A percentile compares a stretch with the other conserved stretches of the same genome.
Conservation (phyloP, 2,329 filamentous ascomycete species). For the Lecanoromycetidae sp. region DNA sequence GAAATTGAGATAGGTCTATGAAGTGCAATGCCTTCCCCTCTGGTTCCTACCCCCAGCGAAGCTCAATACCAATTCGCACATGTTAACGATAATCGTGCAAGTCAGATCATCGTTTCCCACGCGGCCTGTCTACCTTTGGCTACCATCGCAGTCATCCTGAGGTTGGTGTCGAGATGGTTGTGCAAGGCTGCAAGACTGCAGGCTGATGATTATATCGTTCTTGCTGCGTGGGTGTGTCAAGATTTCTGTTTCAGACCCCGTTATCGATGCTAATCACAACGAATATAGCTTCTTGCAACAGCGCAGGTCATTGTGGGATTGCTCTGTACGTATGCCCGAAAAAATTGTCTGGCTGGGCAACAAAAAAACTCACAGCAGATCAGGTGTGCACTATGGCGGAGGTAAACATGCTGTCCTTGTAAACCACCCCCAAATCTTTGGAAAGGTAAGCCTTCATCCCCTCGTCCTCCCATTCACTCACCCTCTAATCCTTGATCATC, state of each 20-base stretch:
- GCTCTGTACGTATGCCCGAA: neutral
- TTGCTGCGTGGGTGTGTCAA: slow-evolving; percentile 4
- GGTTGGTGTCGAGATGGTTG: slow-evolving; percentile 4
- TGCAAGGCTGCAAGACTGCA: neutral
- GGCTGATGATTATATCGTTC: slow-evolving; percentile 8
- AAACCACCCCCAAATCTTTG: slow-evolving; percentile 8
- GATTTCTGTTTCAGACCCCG: too few species aligned
- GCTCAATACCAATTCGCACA: neutral
- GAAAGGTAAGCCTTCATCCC: neutral
- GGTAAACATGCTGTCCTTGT: slow-evolving; percentile 8
- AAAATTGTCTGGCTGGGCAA: too few species aligned
- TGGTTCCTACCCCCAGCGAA: slow-evolving; percentile 1
- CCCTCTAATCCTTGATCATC: neutral
- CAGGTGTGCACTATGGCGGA: slow-evolving; percentile 7
- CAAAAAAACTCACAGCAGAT: neutral
- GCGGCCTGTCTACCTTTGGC: slow-evolving; percentile 3
- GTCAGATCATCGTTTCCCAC: slow-evolving; percentile 4
- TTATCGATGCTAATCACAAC: neutral
- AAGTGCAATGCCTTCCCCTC: neutral
- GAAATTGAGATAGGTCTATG: too few species aligned
- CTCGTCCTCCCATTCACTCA: neutral
- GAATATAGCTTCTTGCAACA: neutral
- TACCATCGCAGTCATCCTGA: slow-evolving; percentile 3
- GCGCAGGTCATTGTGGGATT: neutral
- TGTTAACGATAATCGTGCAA: slow-evolving; percentile 1